Percentiles rank a stretch among this genome's conserved stretches.
phyloP scores from a whole-genome alignment of 495 filamentous ascomycete species.

The Aspergillus avenaceus region DNA sequence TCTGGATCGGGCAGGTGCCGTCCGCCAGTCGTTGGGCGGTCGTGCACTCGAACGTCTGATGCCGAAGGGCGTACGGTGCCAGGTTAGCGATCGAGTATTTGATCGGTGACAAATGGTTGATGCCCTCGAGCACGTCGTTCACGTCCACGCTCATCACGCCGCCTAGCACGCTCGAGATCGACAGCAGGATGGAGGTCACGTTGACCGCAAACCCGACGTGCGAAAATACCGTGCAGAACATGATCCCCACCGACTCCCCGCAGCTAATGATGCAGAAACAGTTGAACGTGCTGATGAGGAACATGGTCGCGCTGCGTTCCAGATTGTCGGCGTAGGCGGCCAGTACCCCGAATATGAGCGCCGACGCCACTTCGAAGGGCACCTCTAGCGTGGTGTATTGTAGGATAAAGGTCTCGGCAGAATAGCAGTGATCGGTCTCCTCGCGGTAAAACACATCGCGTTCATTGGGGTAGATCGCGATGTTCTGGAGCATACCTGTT shows the following conservation, averaged over 20 bases:
- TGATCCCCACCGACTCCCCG: constrained; percentile 72
- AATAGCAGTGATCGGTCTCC: constrained; percentile 63
- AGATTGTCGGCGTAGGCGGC: constrained; percentile 54
- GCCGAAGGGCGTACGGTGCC: constrained; percentile 53
- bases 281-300: constrained; percentile 63
- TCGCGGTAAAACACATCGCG: constrained; percentile 69
- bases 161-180: constrained; percentile 61
- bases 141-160: constrained; percentile 66
- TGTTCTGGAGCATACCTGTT: constrained; percentile 69
- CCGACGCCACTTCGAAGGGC: constrained; percentile 62
- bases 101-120: constrained; percentile 67
- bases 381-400: constrained; percentile 63
- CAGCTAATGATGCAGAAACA: constrained; percentile 68
- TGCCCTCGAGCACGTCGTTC: constrained; percentile 57
- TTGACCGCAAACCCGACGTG: constrained; percentile 75
- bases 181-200: constrained; percentile 58
- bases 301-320: constrained; percentile 54
- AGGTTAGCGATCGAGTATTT: constrained; percentile 64
- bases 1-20: constrained; percentile 57
- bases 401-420: constrained; percentile 62
- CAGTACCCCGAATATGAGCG: constrained; percentile 60
- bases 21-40: constrained; percentile 47
- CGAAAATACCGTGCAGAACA: constrained; percentile 70
- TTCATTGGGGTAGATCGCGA: constrained; percentile 66
- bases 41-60: constrained; percentile 56